phyloP scores from a whole-genome alignment of 1,284 basidiomycete species.

The Termitomyces sp. region DNA sequence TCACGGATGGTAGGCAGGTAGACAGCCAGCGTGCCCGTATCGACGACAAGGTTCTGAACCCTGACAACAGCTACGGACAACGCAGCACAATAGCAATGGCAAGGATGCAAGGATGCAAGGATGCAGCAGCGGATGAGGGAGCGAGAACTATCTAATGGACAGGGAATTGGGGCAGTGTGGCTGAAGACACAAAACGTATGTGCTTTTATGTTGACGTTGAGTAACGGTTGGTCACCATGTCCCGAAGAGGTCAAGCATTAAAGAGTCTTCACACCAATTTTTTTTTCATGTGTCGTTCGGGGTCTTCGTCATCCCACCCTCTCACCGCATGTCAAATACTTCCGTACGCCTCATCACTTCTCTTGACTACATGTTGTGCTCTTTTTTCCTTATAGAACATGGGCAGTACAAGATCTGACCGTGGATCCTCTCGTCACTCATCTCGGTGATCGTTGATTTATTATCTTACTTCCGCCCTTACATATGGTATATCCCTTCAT shows the following conservation, averaged over 20 bases:
- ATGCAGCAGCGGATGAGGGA: too few relatives aligned
- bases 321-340: not conserved
- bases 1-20: conserved; percentile 4
- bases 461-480: not conserved
- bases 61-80: not conserved
- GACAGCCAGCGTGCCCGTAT: not conserved
- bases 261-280: not conserved
- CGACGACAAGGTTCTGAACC: not conserved
- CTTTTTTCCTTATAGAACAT: not conserved
- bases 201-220: not conserved
- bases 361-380: not conserved
- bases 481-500: not conserved
- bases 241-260: not conserved
- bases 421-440: not conserved
- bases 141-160: too few relatives aligned
- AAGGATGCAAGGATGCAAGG: too few relatives aligned
- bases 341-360: not conserved
- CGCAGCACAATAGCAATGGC: not conserved
- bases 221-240: not conserved
- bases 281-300: not conserved
- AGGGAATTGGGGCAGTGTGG: not conserved
- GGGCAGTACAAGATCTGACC: not conserved
- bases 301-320: not conserved
- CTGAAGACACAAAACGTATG: not conserved
- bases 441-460: not conserved